Evolutionary conservation across 2,329 filamentous ascomycete genomes (phyloP).

Genomic region (Alternaria consortialis): DNA sequence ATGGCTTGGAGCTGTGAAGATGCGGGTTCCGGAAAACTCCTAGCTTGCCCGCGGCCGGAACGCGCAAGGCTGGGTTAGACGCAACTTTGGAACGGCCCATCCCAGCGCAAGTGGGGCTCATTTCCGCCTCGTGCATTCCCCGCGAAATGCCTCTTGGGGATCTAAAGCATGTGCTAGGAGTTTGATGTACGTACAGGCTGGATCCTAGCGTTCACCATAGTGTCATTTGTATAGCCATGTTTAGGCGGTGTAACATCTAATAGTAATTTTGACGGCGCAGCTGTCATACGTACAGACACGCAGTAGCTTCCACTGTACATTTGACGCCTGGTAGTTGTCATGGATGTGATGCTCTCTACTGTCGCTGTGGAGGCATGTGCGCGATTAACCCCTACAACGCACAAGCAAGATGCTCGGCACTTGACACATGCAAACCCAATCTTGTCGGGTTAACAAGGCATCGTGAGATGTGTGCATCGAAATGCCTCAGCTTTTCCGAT

Average conservation of each 20-base stretch:
- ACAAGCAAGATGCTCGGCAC: constrained; percentile 19
- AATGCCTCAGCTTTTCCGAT: constrained; percentile 38
- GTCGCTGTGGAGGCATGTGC: neutral
- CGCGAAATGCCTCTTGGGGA: constrained; percentile 29
- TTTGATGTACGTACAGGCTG: constrained; percentile 12
- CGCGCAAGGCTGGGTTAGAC: constrained; percentile 14
- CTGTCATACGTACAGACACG: neutral
- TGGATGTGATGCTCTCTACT: neutral
- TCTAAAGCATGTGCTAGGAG: constrained; percentile 25
- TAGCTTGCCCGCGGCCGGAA: constrained; percentile 41
- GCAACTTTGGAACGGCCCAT: constrained; percentile 9
- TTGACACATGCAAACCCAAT: constrained; percentile 13
- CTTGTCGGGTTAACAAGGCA: constrained; percentile 10
- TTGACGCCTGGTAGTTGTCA: neutral
- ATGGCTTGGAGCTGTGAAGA: constrained; percentile 12
- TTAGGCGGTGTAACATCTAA: constrained; percentile 2
- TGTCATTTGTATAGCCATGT: neutral
- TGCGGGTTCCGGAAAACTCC: constrained; percentile 35
- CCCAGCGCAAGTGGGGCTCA: constrained; percentile 21
- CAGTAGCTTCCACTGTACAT: neutral
- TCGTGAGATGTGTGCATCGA: constrained; percentile 14
- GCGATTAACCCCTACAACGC: constrained; percentile 13
- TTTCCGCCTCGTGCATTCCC: constrained; percentile 32
- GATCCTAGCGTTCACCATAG: neutral
- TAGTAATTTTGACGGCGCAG: neutral